Base-by-base conservation (phyloP, 345 rosid species). In the Euphorbia tirucalli region DNA sequence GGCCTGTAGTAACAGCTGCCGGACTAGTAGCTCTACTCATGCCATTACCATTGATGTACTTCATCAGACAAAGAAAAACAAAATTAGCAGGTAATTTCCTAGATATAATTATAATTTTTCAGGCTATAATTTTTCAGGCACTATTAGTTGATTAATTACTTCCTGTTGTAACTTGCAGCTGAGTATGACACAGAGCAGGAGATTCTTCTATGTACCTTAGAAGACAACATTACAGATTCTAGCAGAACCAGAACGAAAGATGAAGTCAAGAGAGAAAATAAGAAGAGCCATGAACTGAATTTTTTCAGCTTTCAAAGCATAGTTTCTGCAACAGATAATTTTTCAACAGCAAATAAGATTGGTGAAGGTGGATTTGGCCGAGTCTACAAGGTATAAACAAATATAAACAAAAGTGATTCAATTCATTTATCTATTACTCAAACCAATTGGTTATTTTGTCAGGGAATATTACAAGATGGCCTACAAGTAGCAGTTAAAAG, bases 301-400 rank as follows among this genome's bases (percentile, higher is more conserved):
- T 25, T 67, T 41, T 71, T 77, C 69, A 66, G 60, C 27, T 72
- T 77, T 67, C 73, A 77, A 67, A 72, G 28, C 58, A 68, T 77
- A 37, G 73, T 28, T 41, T 27, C 48, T 19, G 76, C 69, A 0
- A 77, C 80, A n/a, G n/a, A 61, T 21, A 66, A 77, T 46, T 77
- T 72, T 55, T 61, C 80, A n/a, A 10, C 48, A 41, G 30, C 60
- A 52, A 77, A 68, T 22, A 68, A 71, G 65, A 65, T 77, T 24
- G 76, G 80, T n/a, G 60, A 72, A 44, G 80, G 80, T 27, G 73
- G 80, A 1, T 77, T 77, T 54, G 80, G 80, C 18, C 44, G 65
- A 1, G 80, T 72, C 52, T 72, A 72, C 19, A 77, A 71, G 76
- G 81, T 68, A 68, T 2, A 39, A 63, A 21, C 66, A 63, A 6